Evolutionary conservation across 495 filamentous ascomycete species (phyloP).

Genomic region (Trichoderma erinaceum): DNA sequence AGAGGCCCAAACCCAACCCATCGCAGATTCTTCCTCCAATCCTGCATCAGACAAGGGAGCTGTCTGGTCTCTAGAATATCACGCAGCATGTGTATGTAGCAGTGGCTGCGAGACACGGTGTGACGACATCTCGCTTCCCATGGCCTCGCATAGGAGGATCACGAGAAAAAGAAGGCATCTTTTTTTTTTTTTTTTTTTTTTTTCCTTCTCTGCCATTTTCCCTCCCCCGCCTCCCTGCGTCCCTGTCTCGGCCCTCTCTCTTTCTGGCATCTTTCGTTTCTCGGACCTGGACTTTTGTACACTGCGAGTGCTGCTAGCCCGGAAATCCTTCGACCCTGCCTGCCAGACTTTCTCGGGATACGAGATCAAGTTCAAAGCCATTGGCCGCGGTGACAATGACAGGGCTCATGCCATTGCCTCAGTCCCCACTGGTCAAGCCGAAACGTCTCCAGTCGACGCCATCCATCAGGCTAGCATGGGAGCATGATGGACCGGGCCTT

Average conservation of each 20-base stretch:
- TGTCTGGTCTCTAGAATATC: too few relatives aligned
- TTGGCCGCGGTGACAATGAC: neutral
- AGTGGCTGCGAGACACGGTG: constrained; percentile 6
- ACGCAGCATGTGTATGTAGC: neutral
- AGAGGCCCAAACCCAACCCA: too few relatives aligned
- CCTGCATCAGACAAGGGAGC: too few relatives aligned
- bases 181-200: neutral
- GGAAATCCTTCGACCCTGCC: neutral
- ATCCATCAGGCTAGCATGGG: neutral
- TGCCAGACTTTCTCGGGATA: constrained; percentile 1
- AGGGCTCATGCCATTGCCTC: neutral
- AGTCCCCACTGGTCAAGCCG: constrained; percentile 1
- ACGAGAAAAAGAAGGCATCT: neutral
- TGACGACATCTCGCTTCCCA: constrained; percentile 8
- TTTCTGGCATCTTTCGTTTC: too few relatives aligned
- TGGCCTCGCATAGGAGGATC: neutral
- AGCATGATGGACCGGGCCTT: neutral
- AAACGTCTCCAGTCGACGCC: neutral
- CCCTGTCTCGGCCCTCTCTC: too few relatives aligned
- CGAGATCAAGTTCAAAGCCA: constrained; percentile 2
- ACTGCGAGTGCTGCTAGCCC: too few relatives aligned
- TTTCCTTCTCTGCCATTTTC: neutral
- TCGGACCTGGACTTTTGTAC: too few relatives aligned
- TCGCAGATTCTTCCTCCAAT: too few relatives aligned
- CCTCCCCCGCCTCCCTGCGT: neutral